Base-by-base conservation (phyloP, 2,329 filamentous ascomycete species). In the Cadophora malorum region DNA sequence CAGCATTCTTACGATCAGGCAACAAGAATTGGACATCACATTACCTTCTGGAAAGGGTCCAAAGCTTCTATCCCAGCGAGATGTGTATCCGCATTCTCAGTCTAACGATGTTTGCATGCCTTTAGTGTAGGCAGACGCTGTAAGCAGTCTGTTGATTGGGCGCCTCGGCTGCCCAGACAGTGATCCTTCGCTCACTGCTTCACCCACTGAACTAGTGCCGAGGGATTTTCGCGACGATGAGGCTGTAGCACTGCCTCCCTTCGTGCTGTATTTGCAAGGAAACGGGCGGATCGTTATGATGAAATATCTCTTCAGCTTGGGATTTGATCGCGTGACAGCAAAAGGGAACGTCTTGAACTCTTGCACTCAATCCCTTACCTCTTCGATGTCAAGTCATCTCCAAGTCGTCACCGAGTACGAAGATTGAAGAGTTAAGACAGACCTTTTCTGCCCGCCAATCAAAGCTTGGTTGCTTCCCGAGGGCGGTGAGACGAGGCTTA, bases 141-240 rank as follows among this genome's bases (percentile, higher is more conserved):
- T 56, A 56, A 56, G 28, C 28, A 35, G 53, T 10, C 5, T 56
- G 53, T 33, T 56, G 53, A 56, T 56, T 56, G 53, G 53, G 28
- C 28, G 28, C 53, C 53, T 21, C 53, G 53, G 35, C 28, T n/a
- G 25, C 23, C 19, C 28, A 21, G 28, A 33, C 53, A 35, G 25
- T 53, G 50, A 56, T 56, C 53, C 53, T 56, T 56, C 53, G 53
- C 52, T 16, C 19, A 9, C 52, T 55, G 16, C 14, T 14, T 31
- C 25, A 10, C 4, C 7, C 41, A 12, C 14, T 16, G 41, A 16
- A 16, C 6, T 14, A 45, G 4, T 45, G 41, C 53, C 53, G 53
- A 56, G 53, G 53, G 25, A 56, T 35, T 35, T 38, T n/a, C 16
- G 28, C 53, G 16, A 35, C 21, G 16, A 10, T 56, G 28, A 56